Evolutionary conservation across 768 basidiomycete species (phyloP), one percentile per base, ranked within the genome.

Genomic region (Cystobasidium tubakii): DNA sequence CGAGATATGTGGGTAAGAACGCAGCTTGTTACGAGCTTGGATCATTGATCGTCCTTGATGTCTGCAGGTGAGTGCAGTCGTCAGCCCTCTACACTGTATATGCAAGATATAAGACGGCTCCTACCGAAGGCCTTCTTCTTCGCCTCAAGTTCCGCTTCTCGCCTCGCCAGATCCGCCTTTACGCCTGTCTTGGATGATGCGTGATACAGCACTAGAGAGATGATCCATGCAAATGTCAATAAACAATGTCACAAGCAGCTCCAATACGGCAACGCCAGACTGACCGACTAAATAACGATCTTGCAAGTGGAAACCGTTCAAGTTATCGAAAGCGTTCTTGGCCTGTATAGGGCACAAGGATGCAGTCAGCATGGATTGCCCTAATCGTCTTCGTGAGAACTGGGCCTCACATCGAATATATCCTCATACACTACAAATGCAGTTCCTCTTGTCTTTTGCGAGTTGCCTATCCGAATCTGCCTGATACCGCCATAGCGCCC

Each of bases 241-340:
- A n/a, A n/a, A n/a, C 62, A 39, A 34, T 9, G 10, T 21, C 3
- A 21, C 55, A 25, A 64, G 23, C 39, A 6, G 9, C 21, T 23
- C 1, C 6, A 6, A 23, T 31, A 15, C 33, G 44, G 17, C 10
- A 25, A 9, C n/a, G 1, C 25, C 19, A 0, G 0, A 82, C 84
- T 75, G 50, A 84, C 84, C 84, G 73, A 99, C 95, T 66, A 99
- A 95, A 82, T 98, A 99, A 29, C 95, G 89, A 82, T 96, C 95
- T 83, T 93, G 92, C 73, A 99, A 82, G 83, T 99, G 95, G 84
- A 99, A 99, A 55, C 95, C 95, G 78, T 98, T 98, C 79, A 98
- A 82, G 81, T 96, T 93, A 80, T 94, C 94, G 72, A 96, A 86
- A 0, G 95, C 95, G 79, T 94, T 93, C 82, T 96, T 95, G 25